Evolutionary conservation across 2,329 filamentous ascomycete species (phyloP), one percentile per base, ranked within the genome.

Genomic region (Raffaelea arxii): DNA sequence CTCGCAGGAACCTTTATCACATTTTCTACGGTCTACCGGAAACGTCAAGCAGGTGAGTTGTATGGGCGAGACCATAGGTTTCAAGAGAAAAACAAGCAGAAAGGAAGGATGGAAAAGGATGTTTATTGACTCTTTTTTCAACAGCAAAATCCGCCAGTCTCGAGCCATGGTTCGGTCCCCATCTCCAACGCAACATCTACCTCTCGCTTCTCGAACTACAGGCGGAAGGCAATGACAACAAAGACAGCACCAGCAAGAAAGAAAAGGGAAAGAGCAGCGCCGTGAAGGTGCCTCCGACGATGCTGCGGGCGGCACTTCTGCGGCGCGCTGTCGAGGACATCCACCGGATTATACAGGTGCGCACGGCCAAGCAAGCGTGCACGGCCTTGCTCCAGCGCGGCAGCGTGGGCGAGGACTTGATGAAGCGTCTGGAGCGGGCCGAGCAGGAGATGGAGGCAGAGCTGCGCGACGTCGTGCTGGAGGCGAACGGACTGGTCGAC

Each of bases 361-460:
- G 91, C 59, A 84, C 78, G 48, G 84, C 88, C 56, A 98, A 97
- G 71, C 85, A 86, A 58, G 88, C 92, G 7, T 80, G 94, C 59
- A 83, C 84, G 60, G 77, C 82, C 22, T 70, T 98, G 54, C 67
- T 97, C 56, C 88, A 94, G 66, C 77, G 88, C 53, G 92, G 92
- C 42, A 94, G 88, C 59, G 89, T 98, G 2, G 91, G 92, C 14
- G 92, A 98, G 62, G 92, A 98, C 64, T 67, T 98, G 55, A 95
- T 89, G 85, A 87, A 96, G 70, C 77, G 91, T 35, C 95, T 97
- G 65, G 68, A 82, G 66, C 78, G 88, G 43, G 92, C 91, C 1
- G 92, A 98, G 76, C 90, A 94, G 70, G 92, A 98, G 68, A 94
- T 97, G 73, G 90, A 98, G 68, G 87, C 89, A 55, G 92, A 98